These are phyloP conservation scores for Leishmania guyanensis DNA, from an alignment of 208 protist genomes.

Conservation along the genomic window DNA sequence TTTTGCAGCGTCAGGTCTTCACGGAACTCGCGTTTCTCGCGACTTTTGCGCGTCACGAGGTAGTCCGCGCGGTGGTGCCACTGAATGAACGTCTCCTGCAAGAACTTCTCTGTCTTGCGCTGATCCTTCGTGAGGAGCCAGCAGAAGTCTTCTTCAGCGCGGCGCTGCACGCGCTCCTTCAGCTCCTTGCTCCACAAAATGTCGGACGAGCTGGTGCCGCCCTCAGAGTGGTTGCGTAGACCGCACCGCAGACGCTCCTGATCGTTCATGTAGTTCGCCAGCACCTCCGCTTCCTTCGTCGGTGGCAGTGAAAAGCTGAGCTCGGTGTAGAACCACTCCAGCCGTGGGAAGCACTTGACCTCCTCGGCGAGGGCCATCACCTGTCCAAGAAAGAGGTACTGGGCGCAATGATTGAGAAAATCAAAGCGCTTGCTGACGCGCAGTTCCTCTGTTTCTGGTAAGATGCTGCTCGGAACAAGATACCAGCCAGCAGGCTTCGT, in stretches of 20 bases:
- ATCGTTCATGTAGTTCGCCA: conserved; percentile 89
- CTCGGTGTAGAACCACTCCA: conserved; percentile 89
- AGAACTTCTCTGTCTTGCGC: conserved; percentile 77
- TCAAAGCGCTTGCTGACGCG: conserved; percentile 72
- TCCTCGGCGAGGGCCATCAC: conserved; percentile 83
- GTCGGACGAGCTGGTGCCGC: conserved; percentile 58
- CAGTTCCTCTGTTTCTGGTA: conserved; percentile 56
- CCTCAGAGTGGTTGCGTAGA: conserved; percentile 69
- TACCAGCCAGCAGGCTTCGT: conserved; percentile 67
- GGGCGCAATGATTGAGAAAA: conserved; percentile 79
- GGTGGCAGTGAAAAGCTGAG: conserved; percentile 71
- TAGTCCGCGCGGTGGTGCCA: conserved; percentile 90
- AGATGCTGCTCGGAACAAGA: conserved; percentile 46
- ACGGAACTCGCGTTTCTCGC: conserved; percentile 88
- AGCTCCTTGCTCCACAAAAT: conserved; percentile 78
- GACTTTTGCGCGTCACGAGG: conserved; percentile 82
- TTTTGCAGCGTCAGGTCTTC: conserved; percentile 80
- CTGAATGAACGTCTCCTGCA: conserved; percentile 86
- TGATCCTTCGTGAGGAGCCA: conserved; percentile 78
- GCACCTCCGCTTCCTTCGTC: conserved; percentile 58
- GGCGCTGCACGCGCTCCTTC: conserved; percentile 48
- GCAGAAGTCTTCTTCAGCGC: conserved; percentile 74
- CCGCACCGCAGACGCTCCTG: conserved; percentile 78
- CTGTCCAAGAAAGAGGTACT: conserved; percentile 83
- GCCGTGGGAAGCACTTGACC: conserved; percentile 63